Conservation (phyloP, 2,329 filamentous ascomycete genomes). For the Fusarium sp. region DNA sequence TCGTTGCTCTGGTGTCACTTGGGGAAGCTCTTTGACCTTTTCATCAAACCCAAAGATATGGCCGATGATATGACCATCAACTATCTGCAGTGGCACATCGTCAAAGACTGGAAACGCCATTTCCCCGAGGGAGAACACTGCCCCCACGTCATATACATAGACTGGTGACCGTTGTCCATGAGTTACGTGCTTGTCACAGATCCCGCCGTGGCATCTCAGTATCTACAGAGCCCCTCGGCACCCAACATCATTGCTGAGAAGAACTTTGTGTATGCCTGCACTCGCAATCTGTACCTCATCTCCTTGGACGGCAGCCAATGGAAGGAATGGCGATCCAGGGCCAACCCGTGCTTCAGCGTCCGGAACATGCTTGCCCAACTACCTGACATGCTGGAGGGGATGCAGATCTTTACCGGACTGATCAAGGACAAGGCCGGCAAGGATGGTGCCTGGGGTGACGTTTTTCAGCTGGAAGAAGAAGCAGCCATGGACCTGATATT, state of each 20-base stretch:
- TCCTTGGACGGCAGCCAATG: slow-evolving; percentile 1
- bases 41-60: slow-evolving; percentile 1
- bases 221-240: not conserved
- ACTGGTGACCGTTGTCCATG: not conserved
- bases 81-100: not conserved
- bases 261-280: slow-evolving; percentile 4
- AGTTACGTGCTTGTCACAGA: slow-evolving; percentile 4
- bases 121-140: not conserved
- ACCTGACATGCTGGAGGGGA: slow-evolving; percentile 1
- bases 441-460: not conserved
- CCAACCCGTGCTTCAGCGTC: slow-evolving; percentile 3
- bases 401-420: not conserved
- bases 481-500: slow-evolving; percentile 3
- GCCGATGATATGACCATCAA: slow-evolving; percentile 1
- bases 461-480: not conserved
- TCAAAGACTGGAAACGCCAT: not conserved
- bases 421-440: not conserved
- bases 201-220: not conserved
- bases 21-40: not conserved
- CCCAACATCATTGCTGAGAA: not conserved
- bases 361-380: slow-evolving; percentile 2
- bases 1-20: slow-evolving; percentile 3
- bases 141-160: slow-evolving; percentile 2
- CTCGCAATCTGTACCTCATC: not conserved
- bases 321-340: slow-evolving; percentile 1